Percentiles rank a stretch among this genome's conserved stretches.
These are phyloP conservation scores for Curvularia sp. DNA, from an alignment of 2,329 filamentous ascomycete species.

Conservation along the genomic window DNA sequence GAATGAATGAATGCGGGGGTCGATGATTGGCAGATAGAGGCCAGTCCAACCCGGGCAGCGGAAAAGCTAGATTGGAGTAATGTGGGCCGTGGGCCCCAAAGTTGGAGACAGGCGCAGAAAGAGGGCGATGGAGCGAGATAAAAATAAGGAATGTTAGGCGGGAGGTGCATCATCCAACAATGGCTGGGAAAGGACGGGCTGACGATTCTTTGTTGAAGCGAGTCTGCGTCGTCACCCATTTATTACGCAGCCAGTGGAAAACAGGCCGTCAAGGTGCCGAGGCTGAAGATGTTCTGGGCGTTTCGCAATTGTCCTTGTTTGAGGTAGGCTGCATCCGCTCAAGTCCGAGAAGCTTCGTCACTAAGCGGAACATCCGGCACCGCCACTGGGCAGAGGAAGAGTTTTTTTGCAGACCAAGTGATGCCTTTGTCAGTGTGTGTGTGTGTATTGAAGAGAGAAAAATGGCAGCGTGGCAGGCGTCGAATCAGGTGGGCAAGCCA, in stretches of 20 bases:
- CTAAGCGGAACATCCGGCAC: slow-evolving; percentile 39
- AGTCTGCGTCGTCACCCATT: slow-evolving; percentile 17
- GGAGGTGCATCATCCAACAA: slow-evolving; percentile 19
- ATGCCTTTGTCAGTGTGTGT: slow-evolving; percentile 3
- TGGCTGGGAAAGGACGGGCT: slow-evolving; percentile 11
- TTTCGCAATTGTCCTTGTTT: slow-evolving; percentile 34
- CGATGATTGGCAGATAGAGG: slow-evolving; percentile 36
- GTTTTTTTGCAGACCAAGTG: no score
- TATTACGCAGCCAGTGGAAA: slow-evolving; percentile 20
- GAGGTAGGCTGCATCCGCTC: slow-evolving; percentile 26
- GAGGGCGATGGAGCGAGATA: background rate
- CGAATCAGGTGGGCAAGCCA: slow-evolving; percentile 31
- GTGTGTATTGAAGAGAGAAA: background rate
- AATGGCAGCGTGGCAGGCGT: slow-evolving; percentile 10
- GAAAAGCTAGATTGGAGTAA: slow-evolving; percentile 31
- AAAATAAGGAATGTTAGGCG: slow-evolving; percentile 16
- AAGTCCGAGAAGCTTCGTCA: slow-evolving; percentile 40
- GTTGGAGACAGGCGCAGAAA: slow-evolving; percentile 13
- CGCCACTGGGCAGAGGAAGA: background rate
- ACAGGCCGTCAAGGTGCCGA: slow-evolving; percentile 25
- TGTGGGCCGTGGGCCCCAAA: slow-evolving; percentile 39
- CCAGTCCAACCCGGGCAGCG: slow-evolving; percentile 31
- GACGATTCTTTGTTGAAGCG: slow-evolving; percentile 18
- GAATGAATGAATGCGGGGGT: slow-evolving; percentile 1
- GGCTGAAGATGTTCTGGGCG: slow-evolving; percentile 23